phyloP scores from a whole-genome alignment of 495 filamentous ascomycete genomes.

The Podospora fimiseda region DNA sequence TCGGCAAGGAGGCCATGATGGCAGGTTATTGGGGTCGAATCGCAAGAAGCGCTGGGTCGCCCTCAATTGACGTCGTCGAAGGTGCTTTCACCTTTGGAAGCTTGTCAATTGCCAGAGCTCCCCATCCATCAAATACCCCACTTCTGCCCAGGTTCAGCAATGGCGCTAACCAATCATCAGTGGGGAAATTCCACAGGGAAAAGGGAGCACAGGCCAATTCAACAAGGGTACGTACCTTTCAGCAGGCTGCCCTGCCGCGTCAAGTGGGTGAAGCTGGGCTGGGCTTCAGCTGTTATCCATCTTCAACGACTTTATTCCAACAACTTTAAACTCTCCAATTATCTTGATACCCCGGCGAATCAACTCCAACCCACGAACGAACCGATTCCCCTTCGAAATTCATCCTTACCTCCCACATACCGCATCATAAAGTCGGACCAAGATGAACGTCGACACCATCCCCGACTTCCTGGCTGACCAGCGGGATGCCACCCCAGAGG shows the following conservation, averaged over 20 bases:
- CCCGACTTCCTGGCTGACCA: constrained; percentile 86
- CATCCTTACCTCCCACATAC: no score
- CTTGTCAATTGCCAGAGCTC: constrained; percentile 19
- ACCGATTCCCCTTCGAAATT: background rate
- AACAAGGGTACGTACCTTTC: constrained; percentile 16
- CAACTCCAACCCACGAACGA: background rate
- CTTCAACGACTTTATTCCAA: constrained; percentile 7
- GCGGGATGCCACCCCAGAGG: constrained; percentile 76
- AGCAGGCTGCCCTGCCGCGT: constrained; percentile 29
- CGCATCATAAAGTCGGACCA: constrained; percentile 4
- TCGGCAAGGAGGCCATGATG: constrained; percentile 45
- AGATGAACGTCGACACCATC: constrained; percentile 80
- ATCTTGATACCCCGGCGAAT: constrained; percentile 6
- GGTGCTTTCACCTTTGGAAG: no score
- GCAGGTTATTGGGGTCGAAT: constrained; percentile 18
- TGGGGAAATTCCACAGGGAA: constrained; percentile 1
- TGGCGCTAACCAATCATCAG: constrained; percentile 11
- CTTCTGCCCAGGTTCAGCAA: constrained; percentile 3
- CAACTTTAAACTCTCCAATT: constrained; percentile 13
- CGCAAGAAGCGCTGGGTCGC: constrained; percentile 28
- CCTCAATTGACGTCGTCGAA: constrained; percentile 32
- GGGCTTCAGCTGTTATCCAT: constrained; percentile 8
- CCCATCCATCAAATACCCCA: no score
- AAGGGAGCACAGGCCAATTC: constrained; percentile 7
- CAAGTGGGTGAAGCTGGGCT: constrained; percentile 20